These are phyloP conservation scores for Leccinum variicolor DNA, from an alignment of 768 basidiomycete species.

Conservation along the genomic window DNA sequence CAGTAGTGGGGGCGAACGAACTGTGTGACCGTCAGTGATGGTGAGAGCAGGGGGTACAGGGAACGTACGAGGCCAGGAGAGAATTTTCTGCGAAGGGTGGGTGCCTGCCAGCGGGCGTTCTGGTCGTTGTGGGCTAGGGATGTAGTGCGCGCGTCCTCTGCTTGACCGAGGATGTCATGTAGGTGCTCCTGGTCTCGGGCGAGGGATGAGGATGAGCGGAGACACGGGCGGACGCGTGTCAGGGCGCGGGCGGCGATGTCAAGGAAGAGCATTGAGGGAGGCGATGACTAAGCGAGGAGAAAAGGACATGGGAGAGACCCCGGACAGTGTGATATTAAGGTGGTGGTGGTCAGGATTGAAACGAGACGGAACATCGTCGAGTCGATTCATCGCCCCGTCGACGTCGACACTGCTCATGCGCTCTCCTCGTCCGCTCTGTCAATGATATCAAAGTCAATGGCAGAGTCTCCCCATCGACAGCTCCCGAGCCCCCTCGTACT, in stretches of 20 bases:
- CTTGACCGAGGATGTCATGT: slow-evolving; percentile 24
- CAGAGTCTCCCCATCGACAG: slow-evolving; percentile 45
- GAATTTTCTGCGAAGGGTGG: slow-evolving; percentile 29
- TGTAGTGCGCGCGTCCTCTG: slow-evolving; percentile 17
- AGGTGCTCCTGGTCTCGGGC: slow-evolving; percentile 23
- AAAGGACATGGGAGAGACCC: background rate
- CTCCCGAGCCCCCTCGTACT: slow-evolving; percentile 79
- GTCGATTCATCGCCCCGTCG: background rate
- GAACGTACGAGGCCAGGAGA: slow-evolving; percentile 18
- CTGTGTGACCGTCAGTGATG: slow-evolving; percentile 24
- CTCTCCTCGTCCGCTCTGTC: slow-evolving; percentile 13
- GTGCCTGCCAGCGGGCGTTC: slow-evolving; percentile 17
- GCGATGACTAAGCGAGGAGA: background rate
- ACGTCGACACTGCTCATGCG: background rate
- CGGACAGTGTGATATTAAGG: background rate
- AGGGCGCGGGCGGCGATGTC: slow-evolving; percentile 11
- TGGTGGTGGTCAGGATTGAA: slow-evolving; percentile 1
- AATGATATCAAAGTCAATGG: slow-evolving; percentile 14
- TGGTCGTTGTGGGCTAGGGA: slow-evolving; percentile 6
- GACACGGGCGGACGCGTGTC: slow-evolving; percentile 3
- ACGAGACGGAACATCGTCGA: slow-evolving; percentile 1
- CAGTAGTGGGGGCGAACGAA: slow-evolving; percentile 48
- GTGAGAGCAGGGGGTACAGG: background rate
- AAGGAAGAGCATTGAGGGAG: slow-evolving; percentile 11
- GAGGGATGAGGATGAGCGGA: slow-evolving; percentile 18